Percentiles rank a stretch among this genome's conserved stretches.
phyloP scores from a whole-genome alignment of 345 rosid species.

The Turnera subulata region DNA sequence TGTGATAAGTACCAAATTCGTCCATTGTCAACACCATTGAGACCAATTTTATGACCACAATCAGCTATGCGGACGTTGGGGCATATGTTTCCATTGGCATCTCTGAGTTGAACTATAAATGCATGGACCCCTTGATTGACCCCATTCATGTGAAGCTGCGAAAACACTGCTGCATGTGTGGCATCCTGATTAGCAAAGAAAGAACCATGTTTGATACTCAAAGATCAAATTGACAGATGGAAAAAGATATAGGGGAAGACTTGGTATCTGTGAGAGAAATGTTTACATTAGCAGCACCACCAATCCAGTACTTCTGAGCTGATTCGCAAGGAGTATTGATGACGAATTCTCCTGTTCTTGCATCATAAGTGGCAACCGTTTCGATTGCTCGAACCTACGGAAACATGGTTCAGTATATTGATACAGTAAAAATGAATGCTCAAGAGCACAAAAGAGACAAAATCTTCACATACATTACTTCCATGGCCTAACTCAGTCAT shows the following conservation, averaged over 20 bases:
- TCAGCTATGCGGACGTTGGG: constrained; percentile 81
- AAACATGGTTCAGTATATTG: constrained; percentile 5
- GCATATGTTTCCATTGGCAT: constrained; percentile 61
- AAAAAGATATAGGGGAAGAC: background rate
- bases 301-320: constrained; percentile 98
- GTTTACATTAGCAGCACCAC: constrained; percentile 90
- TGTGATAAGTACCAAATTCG: constrained; percentile 63
- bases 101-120: constrained; percentile 79
- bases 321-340: constrained; percentile 92
- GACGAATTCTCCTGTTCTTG: constrained; percentile 65
- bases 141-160: constrained; percentile 78
- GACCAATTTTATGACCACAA: constrained; percentile 92
- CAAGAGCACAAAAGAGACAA: background rate
- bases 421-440: background rate
- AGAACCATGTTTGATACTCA: constrained; percentile 22
- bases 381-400: constrained; percentile 87
- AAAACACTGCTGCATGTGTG: constrained; percentile 84
- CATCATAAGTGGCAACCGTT: constrained; percentile 79
- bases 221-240: too few species aligned
- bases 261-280: background rate
- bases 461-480: constrained; percentile 80
- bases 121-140: constrained; percentile 93
- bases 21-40: constrained; percentile 97
- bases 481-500: constrained; percentile 99
- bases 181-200: constrained; percentile 62